phyloP scores from a whole-genome alignment of 139 green algal genomes.

The Limnomonas spitsbergensis region DNA sequence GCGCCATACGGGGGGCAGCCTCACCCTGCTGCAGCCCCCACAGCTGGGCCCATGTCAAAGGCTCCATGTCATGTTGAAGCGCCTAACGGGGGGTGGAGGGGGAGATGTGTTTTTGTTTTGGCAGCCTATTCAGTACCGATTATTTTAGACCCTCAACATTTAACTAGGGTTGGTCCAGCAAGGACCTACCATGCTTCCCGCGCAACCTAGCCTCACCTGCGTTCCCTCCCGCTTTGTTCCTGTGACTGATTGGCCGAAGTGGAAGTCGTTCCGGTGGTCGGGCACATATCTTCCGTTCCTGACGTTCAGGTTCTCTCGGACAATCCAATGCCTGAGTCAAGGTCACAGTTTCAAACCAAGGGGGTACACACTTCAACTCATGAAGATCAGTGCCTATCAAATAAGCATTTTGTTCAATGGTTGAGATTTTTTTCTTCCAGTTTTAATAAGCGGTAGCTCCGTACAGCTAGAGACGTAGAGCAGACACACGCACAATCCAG shows the following conservation, averaged over 20 bases:
- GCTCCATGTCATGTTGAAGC: slow-evolving; percentile 6
- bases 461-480: background rate
- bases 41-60: background rate
- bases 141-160: too few relatives aligned
- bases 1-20: background rate
- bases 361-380: background rate
- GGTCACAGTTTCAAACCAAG: background rate
- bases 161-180: too few relatives aligned
- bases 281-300: slow-evolving; percentile 30
- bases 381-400: background rate
- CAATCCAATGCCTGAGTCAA: slow-evolving; percentile 30
- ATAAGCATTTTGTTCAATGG: background rate
- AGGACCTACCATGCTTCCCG: too few relatives aligned
- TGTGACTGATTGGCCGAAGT: background rate
- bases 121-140: too few relatives aligned
- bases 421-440: background rate
- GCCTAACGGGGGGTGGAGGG: slow-evolving; percentile 7
- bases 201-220: background rate
- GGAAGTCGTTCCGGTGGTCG: slow-evolving; percentile 34
- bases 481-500: background rate
- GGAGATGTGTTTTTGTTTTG: too few relatives aligned
- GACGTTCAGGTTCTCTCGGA: slow-evolving; percentile 21
- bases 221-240: background rate
- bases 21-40: background rate
- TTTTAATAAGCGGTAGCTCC: background rate